Conservation (phyloP, 2,329 filamentous ascomycete genomes). For the Torrubiellomyces zombiae region DNA sequence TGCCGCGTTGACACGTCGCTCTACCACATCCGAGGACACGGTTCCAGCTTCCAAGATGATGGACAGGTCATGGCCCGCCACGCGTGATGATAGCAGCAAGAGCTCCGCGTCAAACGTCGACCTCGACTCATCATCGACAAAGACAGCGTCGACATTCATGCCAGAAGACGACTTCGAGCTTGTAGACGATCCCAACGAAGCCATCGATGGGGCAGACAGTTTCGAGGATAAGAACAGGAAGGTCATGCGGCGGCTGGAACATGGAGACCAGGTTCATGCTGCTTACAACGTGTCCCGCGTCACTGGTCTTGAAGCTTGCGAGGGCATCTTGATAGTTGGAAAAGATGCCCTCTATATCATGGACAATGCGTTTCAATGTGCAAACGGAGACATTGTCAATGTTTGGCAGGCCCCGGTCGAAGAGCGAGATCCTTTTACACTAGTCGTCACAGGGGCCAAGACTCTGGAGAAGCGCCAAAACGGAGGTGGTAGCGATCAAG, state of each 20-base stretch:
- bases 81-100: constrained; percentile 4
- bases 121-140: constrained; percentile 9
- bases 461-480: constrained; percentile 43
- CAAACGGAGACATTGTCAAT: constrained; percentile 91
- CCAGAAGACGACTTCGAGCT: constrained; percentile 90
- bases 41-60: too few relatives aligned
- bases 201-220: constrained; percentile 53
- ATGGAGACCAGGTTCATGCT: constrained; percentile 79
- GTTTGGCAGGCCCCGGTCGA: constrained; percentile 86
- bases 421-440: constrained; percentile 87
- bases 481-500: constrained; percentile 46
- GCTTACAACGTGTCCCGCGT: constrained; percentile 94
- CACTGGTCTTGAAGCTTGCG: constrained; percentile 80
- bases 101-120: constrained; percentile 8
- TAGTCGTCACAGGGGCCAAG: constrained; percentile 65
- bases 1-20: constrained; percentile 17
- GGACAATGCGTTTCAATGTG: constrained; percentile 89
- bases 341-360: constrained; percentile 87
- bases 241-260: constrained; percentile 84
- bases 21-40: constrained; percentile 13
- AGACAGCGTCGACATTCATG: constrained; percentile 9
- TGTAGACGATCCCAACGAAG: constrained; percentile 79
- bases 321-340: constrained; percentile 83
- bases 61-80: constrained; percentile 8
- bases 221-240: constrained; percentile 98